Base-by-base conservation (phyloP, 257 asterid species). In the Solanum tacnaense region DNA sequence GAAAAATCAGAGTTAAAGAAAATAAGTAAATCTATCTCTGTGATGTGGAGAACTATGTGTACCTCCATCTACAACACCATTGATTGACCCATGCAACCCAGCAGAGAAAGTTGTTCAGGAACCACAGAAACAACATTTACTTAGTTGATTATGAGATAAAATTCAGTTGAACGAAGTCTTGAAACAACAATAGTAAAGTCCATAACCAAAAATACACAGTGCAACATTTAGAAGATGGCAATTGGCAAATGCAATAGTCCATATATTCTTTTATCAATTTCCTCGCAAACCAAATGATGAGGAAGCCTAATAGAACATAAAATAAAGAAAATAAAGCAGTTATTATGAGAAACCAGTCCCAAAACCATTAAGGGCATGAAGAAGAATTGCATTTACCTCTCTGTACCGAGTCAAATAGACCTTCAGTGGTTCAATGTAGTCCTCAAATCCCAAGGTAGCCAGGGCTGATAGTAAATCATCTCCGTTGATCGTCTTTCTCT, bases 401-500 rank as follows among this genome's bases (percentile, higher is more conserved):
- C 95, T 91, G 92, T 93, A 94, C 76, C 94, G 91, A 38, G 92
- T 90, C 91, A 94, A 86, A 90, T 94, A 92, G 67, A 76, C 90
- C 90, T 92, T 93, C 70, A 94, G 94, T 11, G 96, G 95, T 65
- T 90, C 89, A 70, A 93, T 87, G 84, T 93, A 94, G 6, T 92
- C 95, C 87, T 92, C 94, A 38, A 94, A 94, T 27, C 96, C 96
- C 89, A 94, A 87, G 85, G 94, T 94, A 67, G 93, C 94, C 94
- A 94, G 90, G 52, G 96, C 93, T 91, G 92, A 92, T 70, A 94
- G 60, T 90, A 94, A 87, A 93, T 94, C 96, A 89, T 94, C 95
- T 72, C 96, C 96, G 39, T 92, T 94, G 36, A 94, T 89, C 7
- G 96, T 94, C 91, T 94, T 94, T 87, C 96, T 92, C 90, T 94